Conservation (phyloP, 441 rosid species). For the Gossypium trilobum region DNA sequence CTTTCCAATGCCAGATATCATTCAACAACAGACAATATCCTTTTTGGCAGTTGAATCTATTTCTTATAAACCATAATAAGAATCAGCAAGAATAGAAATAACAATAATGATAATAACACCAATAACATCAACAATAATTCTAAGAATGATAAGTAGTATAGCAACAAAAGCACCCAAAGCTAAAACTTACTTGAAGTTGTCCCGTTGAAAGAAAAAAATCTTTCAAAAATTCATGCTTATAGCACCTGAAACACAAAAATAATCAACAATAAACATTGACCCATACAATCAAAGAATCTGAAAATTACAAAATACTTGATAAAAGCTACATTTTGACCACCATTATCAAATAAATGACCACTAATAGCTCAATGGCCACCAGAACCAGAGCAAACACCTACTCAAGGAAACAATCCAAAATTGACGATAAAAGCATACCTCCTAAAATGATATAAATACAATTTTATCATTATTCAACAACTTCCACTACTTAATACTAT, state of each 20-base stretch:
- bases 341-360: background rate
- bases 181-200: slow-evolving; percentile 74
- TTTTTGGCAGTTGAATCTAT: background rate
- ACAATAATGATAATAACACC: background rate
- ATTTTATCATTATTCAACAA: background rate
- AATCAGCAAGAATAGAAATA: background rate
- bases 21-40: background rate
- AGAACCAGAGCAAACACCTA: background rate
- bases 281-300: background rate
- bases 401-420: background rate
- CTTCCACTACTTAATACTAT: background rate
- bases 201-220: slow-evolving; percentile 91
- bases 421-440: background rate
- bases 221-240: slow-evolving; percentile 78
- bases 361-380: background rate
- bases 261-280: background rate
- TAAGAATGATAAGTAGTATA: background rate
- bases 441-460: background rate
- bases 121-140: background rate
- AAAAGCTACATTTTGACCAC: slow-evolving; percentile 1
- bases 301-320: background rate
- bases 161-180: slow-evolving; percentile 10
- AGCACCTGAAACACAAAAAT: slow-evolving; percentile 45
- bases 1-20: background rate
- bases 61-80: background rate